Conservation (phyloP, 2,329 filamentous ascomycete species). For the Fusarium odoratissimum region DNA sequence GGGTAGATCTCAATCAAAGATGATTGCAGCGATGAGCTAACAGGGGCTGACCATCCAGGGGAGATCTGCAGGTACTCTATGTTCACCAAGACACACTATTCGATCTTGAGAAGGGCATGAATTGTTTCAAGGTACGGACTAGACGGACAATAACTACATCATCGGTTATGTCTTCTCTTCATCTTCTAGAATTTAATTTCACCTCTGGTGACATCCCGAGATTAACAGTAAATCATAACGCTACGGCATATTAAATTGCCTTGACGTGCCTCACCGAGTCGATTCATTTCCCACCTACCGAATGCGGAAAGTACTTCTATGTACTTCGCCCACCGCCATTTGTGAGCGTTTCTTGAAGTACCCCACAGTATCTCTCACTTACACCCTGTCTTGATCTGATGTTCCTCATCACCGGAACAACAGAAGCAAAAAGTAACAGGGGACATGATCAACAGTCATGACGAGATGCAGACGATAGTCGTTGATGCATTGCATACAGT, state of each 20-base stretch:
- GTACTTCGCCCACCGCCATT: not conserved
- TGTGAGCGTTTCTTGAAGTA: not conserved
- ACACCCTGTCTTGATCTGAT: slow-evolving; percentile 30
- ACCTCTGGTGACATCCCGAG: slow-evolving; percentile 30
- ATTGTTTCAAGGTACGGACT: not conserved
- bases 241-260: slow-evolving; percentile 34
- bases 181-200: slow-evolving; percentile 19
- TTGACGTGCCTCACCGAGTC: slow-evolving; percentile 18
- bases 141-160: not conserved
- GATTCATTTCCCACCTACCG: slow-evolving; percentile 37
- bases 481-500: not conserved
- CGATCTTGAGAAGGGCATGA: not conserved
- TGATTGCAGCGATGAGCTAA: slow-evolving; percentile 6
- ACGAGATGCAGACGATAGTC: not conserved
- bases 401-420: slow-evolving; percentile 35
- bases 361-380: slow-evolving; percentile 25
- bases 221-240: slow-evolving; percentile 27
- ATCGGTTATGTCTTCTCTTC: not conserved
- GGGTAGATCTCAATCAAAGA: slow-evolving; percentile 39
- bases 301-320: slow-evolving; percentile 30
- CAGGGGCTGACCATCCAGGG: slow-evolving; percentile 23
- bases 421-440: slow-evolving; percentile 14
- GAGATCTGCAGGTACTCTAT: not conserved
- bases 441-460: not conserved
- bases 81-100: not conserved